A percentile compares a stretch with the other conserved stretches of the same genome.
Evolutionary conservation across 495 filamentous ascomycete species (phyloP).

Genomic region (Penicillium psychrofluorescens): DNA sequence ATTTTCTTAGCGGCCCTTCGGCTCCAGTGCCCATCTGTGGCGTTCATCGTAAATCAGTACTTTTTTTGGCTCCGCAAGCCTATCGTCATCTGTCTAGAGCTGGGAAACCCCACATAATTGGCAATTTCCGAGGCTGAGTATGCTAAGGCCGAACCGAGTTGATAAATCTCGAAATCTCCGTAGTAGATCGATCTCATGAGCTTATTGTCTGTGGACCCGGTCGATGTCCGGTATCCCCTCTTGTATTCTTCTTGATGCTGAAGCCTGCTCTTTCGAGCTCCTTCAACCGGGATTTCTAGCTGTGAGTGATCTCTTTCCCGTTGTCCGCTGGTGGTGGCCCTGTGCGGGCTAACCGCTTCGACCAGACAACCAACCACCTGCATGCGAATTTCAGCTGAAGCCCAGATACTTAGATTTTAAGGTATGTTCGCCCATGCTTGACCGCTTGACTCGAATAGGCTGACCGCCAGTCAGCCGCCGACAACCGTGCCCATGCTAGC

Average conservation of each 20-base stretch:
- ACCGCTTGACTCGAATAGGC: not conserved
- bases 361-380: not conserved
- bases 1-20: no score
- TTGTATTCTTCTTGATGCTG: not conserved
- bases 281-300: slow-evolving; percentile 1
- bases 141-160: slow-evolving; percentile 2
- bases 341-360: no score
- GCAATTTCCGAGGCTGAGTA: not conserved
- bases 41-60: slow-evolving; percentile 1
- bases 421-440: slow-evolving; percentile 3
- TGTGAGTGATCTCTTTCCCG: not conserved
- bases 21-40: not conserved
- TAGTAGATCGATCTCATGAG: slow-evolving; percentile 1
- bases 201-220: slow-evolving; percentile 11
- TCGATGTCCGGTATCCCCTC: not conserved
- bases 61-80: not conserved
- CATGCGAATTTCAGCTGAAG: no score
- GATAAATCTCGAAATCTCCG: not conserved
- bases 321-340: no score
- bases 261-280: not conserved
- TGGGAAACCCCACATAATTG: not conserved
- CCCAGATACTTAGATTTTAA: not conserved
- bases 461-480: slow-evolving; percentile 9
- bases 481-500: slow-evolving; percentile 21
- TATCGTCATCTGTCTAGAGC: no score